Conservation (phyloP, 495 filamentous ascomycete species). For the Neurospora sp. region DNA sequence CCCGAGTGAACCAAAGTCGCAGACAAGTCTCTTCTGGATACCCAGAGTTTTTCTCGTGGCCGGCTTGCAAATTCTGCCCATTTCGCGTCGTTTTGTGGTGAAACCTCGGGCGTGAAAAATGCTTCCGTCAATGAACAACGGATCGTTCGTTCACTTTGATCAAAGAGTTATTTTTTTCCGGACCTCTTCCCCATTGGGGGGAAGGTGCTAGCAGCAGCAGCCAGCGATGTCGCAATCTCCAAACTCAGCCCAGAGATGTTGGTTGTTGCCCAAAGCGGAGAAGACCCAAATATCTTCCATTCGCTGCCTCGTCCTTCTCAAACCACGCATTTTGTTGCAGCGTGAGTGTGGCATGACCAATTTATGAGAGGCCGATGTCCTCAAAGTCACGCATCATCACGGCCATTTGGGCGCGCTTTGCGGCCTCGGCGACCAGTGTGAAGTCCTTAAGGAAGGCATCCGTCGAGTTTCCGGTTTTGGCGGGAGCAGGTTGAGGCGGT, state of each 20-base stretch:
- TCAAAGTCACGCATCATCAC: constrained; percentile 79
- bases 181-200: background rate
- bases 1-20: background rate
- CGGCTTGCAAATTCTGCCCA: background rate
- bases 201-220: background rate
- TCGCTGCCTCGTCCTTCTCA: background rate
- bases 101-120: background rate
- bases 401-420: constrained; percentile 83
- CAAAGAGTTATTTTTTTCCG: background rate
- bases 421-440: constrained; percentile 86
- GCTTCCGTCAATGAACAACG: background rate
- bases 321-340: background rate
- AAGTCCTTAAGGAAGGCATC: constrained; percentile 65
- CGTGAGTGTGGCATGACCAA: background rate
- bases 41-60: background rate
- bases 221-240: background rate
- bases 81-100: background rate
- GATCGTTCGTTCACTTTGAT: background rate
- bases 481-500: constrained; percentile 25
- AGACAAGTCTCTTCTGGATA: background rate
- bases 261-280: background rate
- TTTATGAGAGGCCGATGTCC: constrained; percentile 44
- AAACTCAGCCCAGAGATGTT: background rate
- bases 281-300: background rate
- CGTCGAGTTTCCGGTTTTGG: constrained; percentile 34